Percentiles rank a stretch among this genome's conserved stretches.
phyloP scores from a whole-genome alignment of 129 eudicot genomes.

The Dittrichia graveolens region DNA sequence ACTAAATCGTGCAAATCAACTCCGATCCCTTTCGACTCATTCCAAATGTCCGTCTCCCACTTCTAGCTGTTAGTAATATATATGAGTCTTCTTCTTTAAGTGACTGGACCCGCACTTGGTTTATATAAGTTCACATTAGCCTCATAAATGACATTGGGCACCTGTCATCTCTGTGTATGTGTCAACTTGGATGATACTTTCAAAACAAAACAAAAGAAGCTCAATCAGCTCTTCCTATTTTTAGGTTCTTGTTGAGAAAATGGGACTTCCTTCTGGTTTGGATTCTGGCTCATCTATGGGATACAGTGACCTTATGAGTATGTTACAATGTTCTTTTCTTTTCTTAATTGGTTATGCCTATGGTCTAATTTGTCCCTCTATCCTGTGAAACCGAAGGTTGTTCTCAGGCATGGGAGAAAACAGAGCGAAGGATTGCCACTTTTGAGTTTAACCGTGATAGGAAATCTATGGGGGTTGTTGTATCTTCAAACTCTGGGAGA shows the following conservation, averaged over 20 bases:
- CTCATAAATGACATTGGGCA: background rate
- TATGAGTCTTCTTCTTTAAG: background rate
- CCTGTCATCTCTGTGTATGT: background rate
- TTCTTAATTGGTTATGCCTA: constrained; percentile 13
- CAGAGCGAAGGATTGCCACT: constrained; percentile 59
- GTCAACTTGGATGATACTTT: background rate
- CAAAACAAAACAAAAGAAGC: constrained; percentile 16
- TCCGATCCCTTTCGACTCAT: background rate
- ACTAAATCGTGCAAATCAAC: background rate
- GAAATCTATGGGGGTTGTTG: constrained; percentile 82
- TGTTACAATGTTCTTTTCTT: constrained; percentile 22
- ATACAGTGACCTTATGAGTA: constrained; percentile 41
- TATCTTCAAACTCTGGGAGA: constrained; percentile 47
- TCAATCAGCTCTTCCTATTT: constrained; percentile 12
- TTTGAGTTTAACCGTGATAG: constrained; percentile 87
- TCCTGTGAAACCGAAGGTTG: constrained; percentile 44
- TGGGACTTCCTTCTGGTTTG: constrained; percentile 68
- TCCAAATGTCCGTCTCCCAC: background rate
- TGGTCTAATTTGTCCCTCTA: constrained; percentile 6
- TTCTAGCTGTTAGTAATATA: background rate
- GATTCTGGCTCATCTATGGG: constrained; percentile 34
- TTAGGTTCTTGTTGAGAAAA: constrained; percentile 81
- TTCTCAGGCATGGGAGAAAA: constrained; percentile 46
- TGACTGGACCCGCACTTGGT: background rate
- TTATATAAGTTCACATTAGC: background rate